Evolutionary conservation across 139 green algal species (phyloP).

Genomic region (Volvox reticuliferus): DNA sequence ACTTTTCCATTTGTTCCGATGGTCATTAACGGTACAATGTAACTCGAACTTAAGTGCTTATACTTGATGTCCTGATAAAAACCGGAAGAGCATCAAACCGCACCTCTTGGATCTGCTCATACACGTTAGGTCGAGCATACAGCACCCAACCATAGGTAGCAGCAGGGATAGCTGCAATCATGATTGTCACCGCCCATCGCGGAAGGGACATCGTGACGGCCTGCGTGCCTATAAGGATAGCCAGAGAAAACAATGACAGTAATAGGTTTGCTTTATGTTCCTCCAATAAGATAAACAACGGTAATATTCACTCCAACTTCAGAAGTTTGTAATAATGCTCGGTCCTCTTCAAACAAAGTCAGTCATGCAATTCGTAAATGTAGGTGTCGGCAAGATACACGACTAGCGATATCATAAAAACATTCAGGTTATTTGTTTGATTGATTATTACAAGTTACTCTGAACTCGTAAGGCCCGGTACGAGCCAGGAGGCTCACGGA

Average conservation of each 20-base stretch:
- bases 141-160: slow-evolving; percentile 20
- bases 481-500: too few relatives aligned
- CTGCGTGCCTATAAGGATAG: not conserved
- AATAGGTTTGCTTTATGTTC: not conserved
- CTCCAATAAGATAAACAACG: not conserved
- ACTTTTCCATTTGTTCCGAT: too few relatives aligned
- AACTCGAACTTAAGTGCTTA: too few relatives aligned
- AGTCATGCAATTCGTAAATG: not conserved
- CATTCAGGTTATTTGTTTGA: not conserved
- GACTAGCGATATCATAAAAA: not conserved
- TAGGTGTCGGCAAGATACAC: too few relatives aligned
- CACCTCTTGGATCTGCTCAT: slow-evolving; percentile 41
- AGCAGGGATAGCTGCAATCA: not conserved
- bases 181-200: not conserved
- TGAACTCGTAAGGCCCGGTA: too few relatives aligned
- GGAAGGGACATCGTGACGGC: slow-evolving; percentile 19
- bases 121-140: slow-evolving; percentile 8
- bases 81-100: not conserved
- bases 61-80: too few relatives aligned
- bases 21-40: too few relatives aligned
- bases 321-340: not conserved
- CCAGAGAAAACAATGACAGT: not conserved
- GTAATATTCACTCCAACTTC: not conserved
- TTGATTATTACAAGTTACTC: not conserved
- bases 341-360: not conserved